These are phyloP conservation scores for Begonia masoniana DNA, from an alignment of 306 rosid genomes.

Conservation along the genomic window DNA sequence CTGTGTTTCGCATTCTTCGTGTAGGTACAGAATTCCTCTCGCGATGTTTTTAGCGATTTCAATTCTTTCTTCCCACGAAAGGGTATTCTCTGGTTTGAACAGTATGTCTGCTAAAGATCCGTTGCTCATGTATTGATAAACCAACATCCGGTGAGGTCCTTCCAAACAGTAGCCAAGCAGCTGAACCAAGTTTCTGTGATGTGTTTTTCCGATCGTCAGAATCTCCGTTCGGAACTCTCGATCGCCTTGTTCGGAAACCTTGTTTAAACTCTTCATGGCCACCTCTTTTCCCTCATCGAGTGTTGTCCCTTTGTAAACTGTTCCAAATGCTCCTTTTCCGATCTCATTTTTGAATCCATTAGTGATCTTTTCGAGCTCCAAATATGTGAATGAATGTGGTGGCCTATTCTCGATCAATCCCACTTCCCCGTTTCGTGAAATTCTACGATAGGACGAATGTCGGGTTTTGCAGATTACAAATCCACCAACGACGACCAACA, in stretches of 20 bases:
- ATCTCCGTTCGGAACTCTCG: slow-evolving; percentile 17
- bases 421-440: neutral
- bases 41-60: slow-evolving; percentile 11
- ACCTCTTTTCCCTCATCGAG: slow-evolving; percentile 1
- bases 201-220: slow-evolving; percentile 14
- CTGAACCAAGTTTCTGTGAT: slow-evolving; percentile 15
- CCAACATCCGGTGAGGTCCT: slow-evolving; percentile 12
- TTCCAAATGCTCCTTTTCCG: slow-evolving; percentile 16
- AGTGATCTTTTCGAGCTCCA: slow-evolving; percentile 12
- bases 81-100: neutral
- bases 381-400: slow-evolving; percentile 8
- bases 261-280: slow-evolving; percentile 12
- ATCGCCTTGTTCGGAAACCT: slow-evolving; percentile 9
- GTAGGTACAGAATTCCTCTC: slow-evolving; percentile 17
- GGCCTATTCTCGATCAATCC: neutral
- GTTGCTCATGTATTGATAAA: slow-evolving; percentile 17
- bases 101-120: slow-evolving; percentile 18
- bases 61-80: slow-evolving; percentile 12
- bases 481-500: neutral
- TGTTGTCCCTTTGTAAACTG: slow-evolving; percentile 14
- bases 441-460: neutral
- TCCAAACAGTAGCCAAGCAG: slow-evolving; percentile 14
- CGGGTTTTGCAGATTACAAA: neutral
- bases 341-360: slow-evolving; percentile 15
- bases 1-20: slow-evolving; percentile 16